Percentiles rank a stretch among this genome's conserved stretches.
These are phyloP conservation scores for Cadophora luteo-olivacea DNA, from an alignment of 2,329 filamentous ascomycete genomes.

Conservation along the genomic window DNA sequence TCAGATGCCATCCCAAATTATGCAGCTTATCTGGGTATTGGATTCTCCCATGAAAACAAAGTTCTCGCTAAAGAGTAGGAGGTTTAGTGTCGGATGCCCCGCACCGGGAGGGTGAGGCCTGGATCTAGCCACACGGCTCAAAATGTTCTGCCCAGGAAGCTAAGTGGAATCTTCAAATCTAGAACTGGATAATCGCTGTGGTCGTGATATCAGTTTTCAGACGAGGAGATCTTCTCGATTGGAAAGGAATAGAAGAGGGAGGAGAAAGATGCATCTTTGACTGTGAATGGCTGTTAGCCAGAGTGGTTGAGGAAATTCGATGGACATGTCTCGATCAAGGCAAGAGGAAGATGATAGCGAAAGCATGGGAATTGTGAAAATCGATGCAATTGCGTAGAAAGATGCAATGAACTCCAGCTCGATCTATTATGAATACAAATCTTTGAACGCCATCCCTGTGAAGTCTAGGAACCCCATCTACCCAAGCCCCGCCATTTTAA, in stretches of 20 bases:
- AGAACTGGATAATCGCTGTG: background rate
- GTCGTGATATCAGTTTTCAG: background rate
- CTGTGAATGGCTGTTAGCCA: too few relatives aligned
- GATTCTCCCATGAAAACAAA: background rate
- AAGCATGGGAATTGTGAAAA: background rate
- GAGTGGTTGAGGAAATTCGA: too few relatives aligned
- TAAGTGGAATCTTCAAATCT: background rate
- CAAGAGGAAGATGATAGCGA: background rate
- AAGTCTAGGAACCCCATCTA: background rate
- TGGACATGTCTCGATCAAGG: too few relatives aligned
- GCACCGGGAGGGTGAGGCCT: background rate
- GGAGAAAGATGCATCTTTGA: too few relatives aligned
- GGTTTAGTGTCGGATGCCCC: background rate
- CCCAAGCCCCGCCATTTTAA: background rate
- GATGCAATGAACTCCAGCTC: background rate
- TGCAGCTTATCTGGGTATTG: background rate
- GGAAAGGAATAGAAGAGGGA: too few relatives aligned
- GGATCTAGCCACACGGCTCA: background rate
- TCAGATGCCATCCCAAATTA: background rate
- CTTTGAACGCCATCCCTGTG: constrained; percentile 15
- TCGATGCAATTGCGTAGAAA: background rate
- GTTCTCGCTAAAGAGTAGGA: background rate
- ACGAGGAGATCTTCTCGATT: background rate
- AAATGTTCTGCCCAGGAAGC: background rate
- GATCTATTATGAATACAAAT: background rate